These are phyloP conservation scores for Massarina eburnea DNA, from an alignment of 2,329 filamentous ascomycete species.

Conservation along the genomic window DNA sequence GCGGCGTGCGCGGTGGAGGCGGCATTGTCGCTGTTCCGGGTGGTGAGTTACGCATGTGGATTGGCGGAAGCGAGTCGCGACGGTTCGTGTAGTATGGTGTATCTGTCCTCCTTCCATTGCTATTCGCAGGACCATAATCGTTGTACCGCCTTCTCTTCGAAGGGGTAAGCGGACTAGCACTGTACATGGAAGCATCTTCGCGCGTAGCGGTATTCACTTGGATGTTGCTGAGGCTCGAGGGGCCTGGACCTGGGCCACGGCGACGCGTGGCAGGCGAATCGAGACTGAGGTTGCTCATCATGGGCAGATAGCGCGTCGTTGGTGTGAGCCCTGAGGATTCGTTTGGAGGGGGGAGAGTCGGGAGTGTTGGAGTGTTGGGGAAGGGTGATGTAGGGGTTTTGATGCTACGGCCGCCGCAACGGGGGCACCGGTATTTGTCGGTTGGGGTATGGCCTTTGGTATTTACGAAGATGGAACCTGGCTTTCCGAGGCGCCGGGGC, in stretches of 20 bases:
- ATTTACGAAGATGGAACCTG: slow-evolving; percentile 42
- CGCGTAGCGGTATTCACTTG: slow-evolving; percentile 26
- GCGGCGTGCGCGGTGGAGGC: slow-evolving; percentile 33
- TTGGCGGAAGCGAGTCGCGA: slow-evolving; percentile 38
- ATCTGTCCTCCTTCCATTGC: slow-evolving; percentile 60
- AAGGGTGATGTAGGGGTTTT: slow-evolving; percentile 63
- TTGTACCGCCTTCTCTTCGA: slow-evolving; percentile 40
- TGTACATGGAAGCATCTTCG: slow-evolving; percentile 29
- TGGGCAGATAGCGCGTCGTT: slow-evolving; percentile 37
- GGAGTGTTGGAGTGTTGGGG: slow-evolving; percentile 46
- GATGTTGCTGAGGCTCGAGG: slow-evolving; percentile 25
- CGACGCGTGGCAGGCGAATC: slow-evolving; percentile 35
- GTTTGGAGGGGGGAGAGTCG: slow-evolving; percentile 44
- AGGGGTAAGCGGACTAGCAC: slow-evolving; percentile 36
- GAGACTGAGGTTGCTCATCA: slow-evolving; percentile 46
- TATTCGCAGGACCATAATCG: slow-evolving; percentile 31
- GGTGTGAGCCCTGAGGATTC: slow-evolving; percentile 34
- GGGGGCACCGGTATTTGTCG: slow-evolving; percentile 61
- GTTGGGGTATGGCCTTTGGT: slow-evolving; percentile 36
- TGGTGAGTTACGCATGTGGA: slow-evolving; percentile 33
- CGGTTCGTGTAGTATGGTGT: slow-evolving; percentile 46
- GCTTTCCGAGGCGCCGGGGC: slow-evolving; percentile 60
- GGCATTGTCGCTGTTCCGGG: slow-evolving; percentile 36
- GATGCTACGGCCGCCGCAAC: slow-evolving; percentile 70
- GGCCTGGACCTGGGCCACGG: slow-evolving; percentile 17